A percentile compares a stretch with the other conserved stretches of the same genome.
Conservation (phyloP, 192 early-diverging fungal genomes). For the Endogone sp. region DNA sequence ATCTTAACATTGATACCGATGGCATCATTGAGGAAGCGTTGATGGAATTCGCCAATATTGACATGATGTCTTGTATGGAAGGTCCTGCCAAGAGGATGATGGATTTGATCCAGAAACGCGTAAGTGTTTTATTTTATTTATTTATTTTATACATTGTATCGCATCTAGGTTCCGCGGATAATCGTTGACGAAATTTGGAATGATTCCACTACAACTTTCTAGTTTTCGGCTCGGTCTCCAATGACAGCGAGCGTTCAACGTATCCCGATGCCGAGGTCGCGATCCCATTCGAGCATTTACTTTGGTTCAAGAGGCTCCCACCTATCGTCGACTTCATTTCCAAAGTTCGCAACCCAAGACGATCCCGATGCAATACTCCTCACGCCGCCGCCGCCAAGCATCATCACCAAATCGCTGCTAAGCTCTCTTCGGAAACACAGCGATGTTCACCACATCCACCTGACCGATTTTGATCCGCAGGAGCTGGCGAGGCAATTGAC, state of each 20-base stretch:
- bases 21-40: conserved; percentile 58
- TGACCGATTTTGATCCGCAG: conserved; percentile 64
- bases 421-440: conserved; percentile 14
- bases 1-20: conserved; percentile 61
- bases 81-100: conserved; percentile 64
- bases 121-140: conserved; percentile 3
- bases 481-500: conserved; percentile 87
- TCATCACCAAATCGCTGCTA: conserved; percentile 11
- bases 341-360: too few species aligned
- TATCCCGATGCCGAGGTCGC: too few species aligned
- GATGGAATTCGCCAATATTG: conserved; percentile 59
- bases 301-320: too few species aligned
- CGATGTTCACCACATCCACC: conserved; percentile 33
- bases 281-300: too few species aligned
- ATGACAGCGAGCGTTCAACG: too few species aligned
- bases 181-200: too few species aligned
- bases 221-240: too few species aligned
- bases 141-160: too few species aligned
- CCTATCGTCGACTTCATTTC: too few species aligned
- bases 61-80: conserved; percentile 66
- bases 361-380: too few species aligned
- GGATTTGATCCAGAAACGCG: conserved; percentile 68
- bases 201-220: too few species aligned
- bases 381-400: not conserved
- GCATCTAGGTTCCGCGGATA: too few species aligned